Conservation (phyloP, 2,329 filamentous ascomycete species). For the Clarireedia monteithiana region DNA sequence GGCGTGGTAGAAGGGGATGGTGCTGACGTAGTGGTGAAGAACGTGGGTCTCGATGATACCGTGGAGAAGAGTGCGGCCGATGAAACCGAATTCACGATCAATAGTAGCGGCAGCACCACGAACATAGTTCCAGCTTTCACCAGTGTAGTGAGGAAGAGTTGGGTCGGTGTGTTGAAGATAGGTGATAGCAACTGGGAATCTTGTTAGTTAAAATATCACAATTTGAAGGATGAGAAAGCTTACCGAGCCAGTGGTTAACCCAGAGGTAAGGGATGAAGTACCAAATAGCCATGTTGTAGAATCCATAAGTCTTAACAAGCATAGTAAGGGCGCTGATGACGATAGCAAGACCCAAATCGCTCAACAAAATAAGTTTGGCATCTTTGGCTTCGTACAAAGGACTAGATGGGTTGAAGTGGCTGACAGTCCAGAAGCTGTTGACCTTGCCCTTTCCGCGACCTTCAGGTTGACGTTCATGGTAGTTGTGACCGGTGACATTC, state of each 20-base stretch:
- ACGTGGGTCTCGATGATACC: constrained; percentile 51
- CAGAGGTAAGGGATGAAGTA: constrained; percentile 92
- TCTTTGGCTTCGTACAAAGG: constrained; percentile 90
- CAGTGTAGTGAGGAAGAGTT: constrained; percentile 83
- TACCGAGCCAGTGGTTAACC: constrained; percentile 99
- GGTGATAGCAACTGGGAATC: constrained; percentile 74
- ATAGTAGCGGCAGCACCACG: constrained; percentile 93
- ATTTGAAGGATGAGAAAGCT: constrained; percentile 34
- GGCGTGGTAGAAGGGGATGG: constrained; percentile 93
- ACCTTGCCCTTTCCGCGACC: constrained; percentile 88
- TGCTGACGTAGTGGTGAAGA: constrained; percentile 93
- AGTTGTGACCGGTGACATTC: constrained; percentile 96
- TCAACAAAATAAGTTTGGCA: constrained; percentile 76
- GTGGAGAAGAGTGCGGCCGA: constrained; percentile 47
- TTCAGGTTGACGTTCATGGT: constrained; percentile 83
- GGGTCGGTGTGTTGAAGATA: constrained; percentile 97
- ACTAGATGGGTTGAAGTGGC: constrained; percentile 86
- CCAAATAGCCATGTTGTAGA: constrained; percentile 83
- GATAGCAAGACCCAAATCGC: constrained; percentile 68
- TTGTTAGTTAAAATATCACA: constrained; percentile 20
- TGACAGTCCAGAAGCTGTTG: constrained; percentile 81
- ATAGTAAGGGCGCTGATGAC: constrained; percentile 50
- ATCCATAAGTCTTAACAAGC: constrained; percentile 73
- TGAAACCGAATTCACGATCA: constrained; percentile 94
- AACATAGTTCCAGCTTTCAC: constrained; percentile 82